Percentiles rank a stretch among this genome's conserved stretches.
Conservation (phyloP, 495 filamentous ascomycete genomes). For the Aspergillus panamensis region DNA sequence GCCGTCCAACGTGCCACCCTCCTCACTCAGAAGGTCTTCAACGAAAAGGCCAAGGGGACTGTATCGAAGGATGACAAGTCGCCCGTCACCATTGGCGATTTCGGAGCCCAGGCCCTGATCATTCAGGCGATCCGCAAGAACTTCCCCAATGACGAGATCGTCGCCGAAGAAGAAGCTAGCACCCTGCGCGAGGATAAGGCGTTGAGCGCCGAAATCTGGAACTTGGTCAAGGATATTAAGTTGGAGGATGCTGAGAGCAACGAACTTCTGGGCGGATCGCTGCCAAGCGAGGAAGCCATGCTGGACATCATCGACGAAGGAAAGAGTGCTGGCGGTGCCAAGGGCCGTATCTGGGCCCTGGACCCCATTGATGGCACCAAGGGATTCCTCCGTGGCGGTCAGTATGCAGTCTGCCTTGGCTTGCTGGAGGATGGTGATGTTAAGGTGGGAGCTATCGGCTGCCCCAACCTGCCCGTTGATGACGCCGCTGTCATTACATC, state of each 20-base stretch:
- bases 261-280: constrained; percentile 64
- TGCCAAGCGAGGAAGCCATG: constrained; percentile 71
- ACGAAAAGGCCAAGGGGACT: constrained; percentile 87
- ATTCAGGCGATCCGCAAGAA: constrained; percentile 82
- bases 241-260: constrained; percentile 68
- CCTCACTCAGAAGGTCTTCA: constrained; percentile 90
- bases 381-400: constrained; percentile 93
- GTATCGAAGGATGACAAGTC: constrained; percentile 91
- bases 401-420: constrained; percentile 93
- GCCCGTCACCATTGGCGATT: constrained; percentile 96
- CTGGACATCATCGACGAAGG: constrained; percentile 81
- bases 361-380: constrained; percentile 98
- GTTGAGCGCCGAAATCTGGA: constrained; percentile 75
- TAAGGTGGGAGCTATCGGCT: constrained; percentile 89
- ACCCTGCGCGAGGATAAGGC: constrained; percentile 64
- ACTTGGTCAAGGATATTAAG: constrained; percentile 65
- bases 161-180: constrained; percentile 90
- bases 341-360: constrained; percentile 90
- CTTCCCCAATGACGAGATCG: constrained; percentile 88
- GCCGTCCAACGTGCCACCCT: constrained; percentile 86
- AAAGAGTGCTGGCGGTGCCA: constrained; percentile 70
- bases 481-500: constrained; percentile 64
- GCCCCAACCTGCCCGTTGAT: constrained; percentile 88
- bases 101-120: constrained; percentile 94
- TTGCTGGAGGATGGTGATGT: constrained; percentile 93